Percentiles rank a stretch among this genome's conserved stretches.
phyloP scores from a whole-genome alignment of 2,329 filamentous ascomycete genomes.

The Cordyceps pruinosa region DNA sequence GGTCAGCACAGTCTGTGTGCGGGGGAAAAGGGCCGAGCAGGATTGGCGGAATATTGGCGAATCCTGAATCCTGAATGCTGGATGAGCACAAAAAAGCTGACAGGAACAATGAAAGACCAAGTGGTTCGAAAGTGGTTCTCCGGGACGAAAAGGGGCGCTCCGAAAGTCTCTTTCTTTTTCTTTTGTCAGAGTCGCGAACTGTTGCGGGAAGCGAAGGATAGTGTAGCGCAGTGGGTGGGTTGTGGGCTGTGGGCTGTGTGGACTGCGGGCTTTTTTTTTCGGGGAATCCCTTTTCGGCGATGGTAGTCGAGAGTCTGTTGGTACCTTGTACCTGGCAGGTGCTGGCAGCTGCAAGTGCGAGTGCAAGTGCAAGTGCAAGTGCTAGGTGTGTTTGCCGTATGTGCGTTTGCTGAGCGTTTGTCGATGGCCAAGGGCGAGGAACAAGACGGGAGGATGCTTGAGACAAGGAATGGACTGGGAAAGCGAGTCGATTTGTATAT shows the following conservation, averaged over 20 bases:
- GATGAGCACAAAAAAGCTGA: background rate
- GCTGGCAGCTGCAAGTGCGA: too few relatives aligned
- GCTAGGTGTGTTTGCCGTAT: background rate
- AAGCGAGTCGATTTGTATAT: background rate
- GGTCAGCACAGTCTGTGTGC: slow-evolving; percentile 5
- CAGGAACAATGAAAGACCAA: background rate
- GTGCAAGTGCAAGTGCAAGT: too few relatives aligned
- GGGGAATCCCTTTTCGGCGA: background rate
- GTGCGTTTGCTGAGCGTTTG: background rate
- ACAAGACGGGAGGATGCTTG: background rate
- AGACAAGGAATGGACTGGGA: background rate
- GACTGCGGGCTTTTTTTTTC: background rate
- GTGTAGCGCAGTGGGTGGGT: background rate
- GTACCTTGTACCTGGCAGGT: slow-evolving; percentile 6
- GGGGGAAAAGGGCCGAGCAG: slow-evolving; percentile 12
- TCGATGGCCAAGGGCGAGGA: background rate
- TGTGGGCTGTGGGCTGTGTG: background rate
- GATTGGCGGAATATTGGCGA: background rate
- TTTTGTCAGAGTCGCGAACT: background rate
- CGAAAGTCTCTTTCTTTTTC: background rate
- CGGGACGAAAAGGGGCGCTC: background rate
- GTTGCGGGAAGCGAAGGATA: background rate
- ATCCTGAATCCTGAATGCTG: background rate
- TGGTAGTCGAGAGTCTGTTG: background rate
- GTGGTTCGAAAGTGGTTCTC: background rate